Conservation (phyloP, 345 rosid species). For the Geranium brycei region DNA sequence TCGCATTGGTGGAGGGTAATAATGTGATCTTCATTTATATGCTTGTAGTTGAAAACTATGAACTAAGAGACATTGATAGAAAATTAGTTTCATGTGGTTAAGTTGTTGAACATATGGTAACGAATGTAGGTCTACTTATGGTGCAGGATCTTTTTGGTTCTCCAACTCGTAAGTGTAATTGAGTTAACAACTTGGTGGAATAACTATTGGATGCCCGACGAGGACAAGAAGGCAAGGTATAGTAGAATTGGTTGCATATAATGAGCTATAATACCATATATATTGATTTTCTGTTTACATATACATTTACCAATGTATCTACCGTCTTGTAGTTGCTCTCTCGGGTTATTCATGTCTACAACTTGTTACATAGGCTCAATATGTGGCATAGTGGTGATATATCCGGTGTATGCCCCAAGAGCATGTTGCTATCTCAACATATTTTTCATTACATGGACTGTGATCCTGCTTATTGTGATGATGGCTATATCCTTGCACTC, state of each 20-base stretch:
- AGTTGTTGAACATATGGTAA: not conserved
- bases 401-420: constrained; percentile 34
- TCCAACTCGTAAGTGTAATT: constrained; percentile 73
- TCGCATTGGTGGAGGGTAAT: constrained; percentile 82
- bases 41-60: not conserved
- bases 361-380: constrained; percentile 43
- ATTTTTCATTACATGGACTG: constrained; percentile 73
- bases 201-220: constrained; percentile 59
- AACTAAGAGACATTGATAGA: not conserved
- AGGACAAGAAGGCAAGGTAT: constrained; percentile 51
- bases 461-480: constrained; percentile 50
- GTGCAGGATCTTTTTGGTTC: constrained; percentile 59
- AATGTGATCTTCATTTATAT: constrained; percentile 5
- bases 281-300: not conserved
- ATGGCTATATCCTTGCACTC: constrained; percentile 62
- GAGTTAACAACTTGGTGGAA: constrained; percentile 93
- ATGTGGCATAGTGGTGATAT: constrained; percentile 47
- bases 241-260: not conserved
- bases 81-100: not conserved
- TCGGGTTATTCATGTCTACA: constrained; percentile 53
- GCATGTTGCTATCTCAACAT: constrained; percentile 37
- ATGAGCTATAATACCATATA: not conserved
- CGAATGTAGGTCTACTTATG: not conserved
- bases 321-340: constrained; percentile 37
- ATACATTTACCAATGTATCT: not conserved